phyloP scores from a whole-genome alignment of 1,284 basidiomycete genomes.

The Mycena citricolor region DNA sequence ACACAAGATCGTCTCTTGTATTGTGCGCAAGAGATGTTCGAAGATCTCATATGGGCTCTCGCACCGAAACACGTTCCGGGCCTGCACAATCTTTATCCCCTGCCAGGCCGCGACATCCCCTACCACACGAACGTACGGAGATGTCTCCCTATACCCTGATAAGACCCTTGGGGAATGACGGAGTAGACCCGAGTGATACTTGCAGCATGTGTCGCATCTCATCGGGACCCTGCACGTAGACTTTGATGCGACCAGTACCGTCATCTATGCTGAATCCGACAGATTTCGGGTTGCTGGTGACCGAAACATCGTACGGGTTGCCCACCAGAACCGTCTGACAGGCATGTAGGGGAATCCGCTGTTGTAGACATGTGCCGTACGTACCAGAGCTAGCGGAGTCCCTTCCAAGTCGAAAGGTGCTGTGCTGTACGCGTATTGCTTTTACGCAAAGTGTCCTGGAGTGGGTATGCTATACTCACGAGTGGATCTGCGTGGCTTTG shows the following conservation, averaged over 20 bases:
- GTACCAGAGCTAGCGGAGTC: no score
- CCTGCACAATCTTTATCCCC: background rate
- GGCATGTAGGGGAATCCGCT: background rate
- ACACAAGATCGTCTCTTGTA: conserved; percentile 2
- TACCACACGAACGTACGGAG: conserved; percentile 7
- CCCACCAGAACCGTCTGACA: conserved; percentile 4
- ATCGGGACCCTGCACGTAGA: background rate
- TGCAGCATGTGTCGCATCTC: conserved; percentile 4
- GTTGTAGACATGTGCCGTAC: background rate
- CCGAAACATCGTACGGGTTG: conserved; percentile 1
- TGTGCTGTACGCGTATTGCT: conserved; percentile 1
- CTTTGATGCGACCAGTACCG: conserved; percentile 3
- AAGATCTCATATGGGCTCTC: conserved; percentile 4
- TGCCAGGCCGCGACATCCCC: conserved; percentile 1
- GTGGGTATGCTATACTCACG: background rate
- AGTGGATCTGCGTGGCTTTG: background rate
- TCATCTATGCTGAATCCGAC: conserved; percentile 5
- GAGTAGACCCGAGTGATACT: background rate
- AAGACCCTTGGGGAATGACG: background rate
- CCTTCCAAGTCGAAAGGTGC: conserved; percentile 6
- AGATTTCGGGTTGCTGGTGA: background rate
- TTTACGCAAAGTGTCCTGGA: background rate
- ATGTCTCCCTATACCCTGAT: conserved; percentile 3
- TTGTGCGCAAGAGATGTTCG: conserved; percentile 5
- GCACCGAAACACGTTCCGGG: conserved; percentile 1